Conservation (phyloP, 2,329 filamentous ascomycete genomes). For the Ceratocystis cubensis region DNA sequence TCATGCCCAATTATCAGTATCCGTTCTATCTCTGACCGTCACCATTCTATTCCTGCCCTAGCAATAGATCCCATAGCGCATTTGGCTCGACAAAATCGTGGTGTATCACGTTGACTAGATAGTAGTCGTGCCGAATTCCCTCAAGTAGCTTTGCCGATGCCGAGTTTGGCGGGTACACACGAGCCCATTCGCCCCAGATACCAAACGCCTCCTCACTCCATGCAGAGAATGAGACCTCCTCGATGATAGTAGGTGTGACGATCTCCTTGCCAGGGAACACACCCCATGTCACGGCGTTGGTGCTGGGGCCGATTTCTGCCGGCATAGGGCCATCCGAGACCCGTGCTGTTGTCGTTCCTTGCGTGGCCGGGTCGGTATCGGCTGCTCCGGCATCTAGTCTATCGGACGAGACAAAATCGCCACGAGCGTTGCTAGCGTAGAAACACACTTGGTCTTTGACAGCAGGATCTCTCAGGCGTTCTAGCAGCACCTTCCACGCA, state of each 20-base stretch:
- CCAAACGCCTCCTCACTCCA: conserved; percentile 95
- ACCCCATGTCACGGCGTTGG: conserved; percentile 95
- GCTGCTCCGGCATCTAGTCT: conserved; percentile 14
- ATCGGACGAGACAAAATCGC: conserved; percentile 67
- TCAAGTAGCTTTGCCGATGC: conserved; percentile 61
- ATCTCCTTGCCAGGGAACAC: conserved; percentile 94
- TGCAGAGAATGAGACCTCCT: conserved; percentile 82
- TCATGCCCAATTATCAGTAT: no score
- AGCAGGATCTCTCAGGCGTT: conserved; percentile 46
- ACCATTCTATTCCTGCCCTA: conserved; percentile 27
- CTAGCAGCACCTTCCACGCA: conserved; percentile 58
- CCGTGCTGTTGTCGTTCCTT: background rate
- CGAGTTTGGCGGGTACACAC: conserved; percentile 67
- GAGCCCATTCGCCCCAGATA: conserved; percentile 89
- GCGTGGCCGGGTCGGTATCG: background rate
- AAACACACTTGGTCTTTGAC: conserved; percentile 62
- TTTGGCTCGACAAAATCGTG: conserved; percentile 62
- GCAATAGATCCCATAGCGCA: conserved; percentile 58
- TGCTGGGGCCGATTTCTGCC: conserved; percentile 34
- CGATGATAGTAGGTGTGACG: conserved; percentile 89
- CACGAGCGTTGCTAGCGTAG: conserved; percentile 68
- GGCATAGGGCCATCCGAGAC: conserved; percentile 22
- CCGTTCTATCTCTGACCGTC: background rate
- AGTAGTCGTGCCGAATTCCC: conserved; percentile 54
- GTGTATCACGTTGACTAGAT: conserved; percentile 85